A percentile compares a stretch with the other conserved stretches of the same genome.
Evolutionary conservation across 164 flowering plant species (phyloP).

Genomic region (Dillenia turbinata): DNA sequence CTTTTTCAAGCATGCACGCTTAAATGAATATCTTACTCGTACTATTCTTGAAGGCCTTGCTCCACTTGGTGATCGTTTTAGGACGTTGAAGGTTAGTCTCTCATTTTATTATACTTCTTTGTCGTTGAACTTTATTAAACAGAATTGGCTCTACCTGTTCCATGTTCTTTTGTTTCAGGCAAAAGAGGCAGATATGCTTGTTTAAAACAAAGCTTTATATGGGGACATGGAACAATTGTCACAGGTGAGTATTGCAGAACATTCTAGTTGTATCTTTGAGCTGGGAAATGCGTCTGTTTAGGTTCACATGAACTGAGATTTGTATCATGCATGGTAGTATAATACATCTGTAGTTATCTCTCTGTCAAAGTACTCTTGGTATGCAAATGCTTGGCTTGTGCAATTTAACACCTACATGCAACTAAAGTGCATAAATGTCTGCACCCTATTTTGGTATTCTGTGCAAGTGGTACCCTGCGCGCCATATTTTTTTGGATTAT

Average conservation of each 20-base stretch:
- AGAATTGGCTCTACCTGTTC: neutral
- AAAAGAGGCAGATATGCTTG: slow-evolving; percentile 78
- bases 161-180: slow-evolving; percentile 36
- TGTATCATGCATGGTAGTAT: no score
- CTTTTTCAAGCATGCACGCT: slow-evolving; percentile 76
- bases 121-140: neutral
- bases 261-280: neutral
- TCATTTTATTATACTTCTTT: slow-evolving; percentile 9
- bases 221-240: slow-evolving; percentile 83
- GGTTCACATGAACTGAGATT: no score
- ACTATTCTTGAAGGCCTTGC: slow-evolving; percentile 66
- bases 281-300: no score
- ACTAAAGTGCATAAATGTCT: no score
- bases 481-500: no score
- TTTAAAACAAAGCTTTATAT: slow-evolving; percentile 65
- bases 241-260: slow-evolving; percentile 44
- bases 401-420: no score
- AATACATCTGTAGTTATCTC: no score
- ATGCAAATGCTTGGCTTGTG: no score
- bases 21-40: slow-evolving; percentile 56
- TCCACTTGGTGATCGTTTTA: slow-evolving; percentile 90
- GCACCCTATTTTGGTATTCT: no score
- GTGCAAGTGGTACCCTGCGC: no score
- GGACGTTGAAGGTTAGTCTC: slow-evolving; percentile 64
- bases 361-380: no score